Base-by-base conservation (phyloP, 805 yeast species). In the Schwanniomyces sp. region DNA sequence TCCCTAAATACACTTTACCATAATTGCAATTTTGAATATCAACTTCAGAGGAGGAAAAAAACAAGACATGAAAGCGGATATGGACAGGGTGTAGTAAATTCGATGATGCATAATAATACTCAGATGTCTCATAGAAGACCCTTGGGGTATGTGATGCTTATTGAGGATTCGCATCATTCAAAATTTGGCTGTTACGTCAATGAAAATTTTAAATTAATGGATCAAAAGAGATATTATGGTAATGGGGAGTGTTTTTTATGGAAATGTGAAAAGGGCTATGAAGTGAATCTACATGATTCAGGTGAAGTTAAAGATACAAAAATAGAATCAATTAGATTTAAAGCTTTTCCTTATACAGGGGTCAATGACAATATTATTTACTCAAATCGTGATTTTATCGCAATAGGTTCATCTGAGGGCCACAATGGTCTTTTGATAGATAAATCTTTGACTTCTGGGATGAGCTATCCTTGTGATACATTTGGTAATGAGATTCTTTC, bases 201-300 rank as follows among this genome's bases (percentile, higher is more conserved):
- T 63, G 96, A 88, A 55, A 74, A 79, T 46, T 75, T 88, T 49
- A 82, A 79, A 49, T 86, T 91, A 1, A 79, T 84, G 48, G 95
- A 88, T 43, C 79, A 80, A 42, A 81, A 81, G 57, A 75, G 88
- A 48, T 92, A 84, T 67, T 87, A 85, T 56, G 99, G 99, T 0
- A 91, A 91, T 67, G 97, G 97, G 0, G 97, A 92, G 64, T 91
- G 98, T 61, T 91, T 94, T 57, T 73, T 92, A 18, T 92, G 97
- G 96, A 87, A 85, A 53, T 59, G 79, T n/a, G 87, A 81, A 51
- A 11, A 8, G 16, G 18, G 40, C 4, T 37, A 37, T 21, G 29
- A 30, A 11, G 36, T 27, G 7, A 14, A 40, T 21, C 38, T 38
- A 9, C 24, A 34, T 14, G 24, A 11, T 25, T 14, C 34, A 16